Conservation (phyloP, 768 basidiomycete species). For the Lyophyllum semitale region DNA sequence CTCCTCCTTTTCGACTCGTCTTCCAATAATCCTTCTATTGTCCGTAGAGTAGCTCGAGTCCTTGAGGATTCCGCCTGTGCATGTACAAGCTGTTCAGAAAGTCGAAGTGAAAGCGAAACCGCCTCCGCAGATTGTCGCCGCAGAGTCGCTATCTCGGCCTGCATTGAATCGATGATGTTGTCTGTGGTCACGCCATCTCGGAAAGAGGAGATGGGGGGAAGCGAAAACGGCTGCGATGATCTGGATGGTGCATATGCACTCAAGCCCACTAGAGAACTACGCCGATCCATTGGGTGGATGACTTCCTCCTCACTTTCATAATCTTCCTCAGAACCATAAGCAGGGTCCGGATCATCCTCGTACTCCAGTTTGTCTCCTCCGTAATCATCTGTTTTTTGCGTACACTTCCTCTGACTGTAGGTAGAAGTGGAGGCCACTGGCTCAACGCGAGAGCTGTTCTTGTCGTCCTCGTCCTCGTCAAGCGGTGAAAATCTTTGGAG, state of each 20-base stretch:
- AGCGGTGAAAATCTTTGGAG: constrained; percentile 7
- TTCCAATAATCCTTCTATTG: constrained; percentile 59
- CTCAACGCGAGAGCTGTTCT: constrained; percentile 3
- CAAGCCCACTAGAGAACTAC: constrained; percentile 38
- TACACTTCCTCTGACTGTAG: background rate
- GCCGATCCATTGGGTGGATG: constrained; percentile 45
- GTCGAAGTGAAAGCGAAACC: constrained; percentile 59
- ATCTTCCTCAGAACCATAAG: constrained; percentile 43
- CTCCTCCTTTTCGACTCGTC: constrained; percentile 59
- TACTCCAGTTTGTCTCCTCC: constrained; percentile 14
- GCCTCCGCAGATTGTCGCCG: constrained; percentile 72
- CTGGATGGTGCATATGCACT: constrained; percentile 32
- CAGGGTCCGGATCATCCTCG: constrained; percentile 17
- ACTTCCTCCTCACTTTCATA: constrained; percentile 74
- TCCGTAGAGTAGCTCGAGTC: constrained; percentile 53
- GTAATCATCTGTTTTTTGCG: background rate
- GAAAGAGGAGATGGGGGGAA: constrained; percentile 45
- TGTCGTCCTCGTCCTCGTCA: constrained; percentile 23
- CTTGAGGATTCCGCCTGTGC: constrained; percentile 63
- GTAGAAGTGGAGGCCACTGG: constrained; percentile 3
- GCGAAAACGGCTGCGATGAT: constrained; percentile 34
- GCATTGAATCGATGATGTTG: constrained; percentile 59
- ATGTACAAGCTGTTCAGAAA: constrained; percentile 72
- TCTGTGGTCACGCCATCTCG: constrained; percentile 31
- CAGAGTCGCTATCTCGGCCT: constrained; percentile 63